phyloP scores from a whole-genome alignment of 768 basidiomycete genomes.

The Lentinula aciculospora region DNA sequence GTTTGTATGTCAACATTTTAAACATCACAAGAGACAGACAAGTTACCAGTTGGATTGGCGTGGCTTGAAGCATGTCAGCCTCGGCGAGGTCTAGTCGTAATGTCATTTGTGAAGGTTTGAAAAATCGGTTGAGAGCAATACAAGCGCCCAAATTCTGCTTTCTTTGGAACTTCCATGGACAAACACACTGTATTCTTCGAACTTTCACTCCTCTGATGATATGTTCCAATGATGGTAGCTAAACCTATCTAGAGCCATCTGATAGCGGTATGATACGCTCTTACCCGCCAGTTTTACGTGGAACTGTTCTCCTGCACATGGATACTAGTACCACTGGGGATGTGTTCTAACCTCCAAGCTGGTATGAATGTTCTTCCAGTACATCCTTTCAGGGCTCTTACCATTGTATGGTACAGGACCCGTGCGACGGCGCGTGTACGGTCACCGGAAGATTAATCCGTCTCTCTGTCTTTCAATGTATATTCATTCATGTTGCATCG shows the following conservation, averaged over 20 bases:
- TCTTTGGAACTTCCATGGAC: too few species aligned
- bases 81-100: background rate
- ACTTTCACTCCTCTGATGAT: background rate
- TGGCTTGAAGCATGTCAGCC: conserved; percentile 1
- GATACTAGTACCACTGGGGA: background rate
- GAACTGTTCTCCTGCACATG: background rate
- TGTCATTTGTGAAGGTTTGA: background rate
- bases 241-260: too few species aligned
- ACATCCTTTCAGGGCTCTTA: background rate
- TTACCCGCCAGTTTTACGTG: background rate
- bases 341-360: background rate
- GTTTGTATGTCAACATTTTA: background rate
- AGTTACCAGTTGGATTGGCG: background rate
- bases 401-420: background rate
- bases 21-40: background rate
- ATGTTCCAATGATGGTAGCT: background rate
- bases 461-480: background rate
- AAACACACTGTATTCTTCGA: too few species aligned
- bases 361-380: background rate
- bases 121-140: background rate
- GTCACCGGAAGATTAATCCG: background rate
- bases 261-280: background rate
- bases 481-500: background rate
- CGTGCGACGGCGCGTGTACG: background rate
- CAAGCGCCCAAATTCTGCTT: background rate